Conservation (phyloP, 2,329 filamentous ascomycete genomes). For the Leptographium flavum region DNA sequence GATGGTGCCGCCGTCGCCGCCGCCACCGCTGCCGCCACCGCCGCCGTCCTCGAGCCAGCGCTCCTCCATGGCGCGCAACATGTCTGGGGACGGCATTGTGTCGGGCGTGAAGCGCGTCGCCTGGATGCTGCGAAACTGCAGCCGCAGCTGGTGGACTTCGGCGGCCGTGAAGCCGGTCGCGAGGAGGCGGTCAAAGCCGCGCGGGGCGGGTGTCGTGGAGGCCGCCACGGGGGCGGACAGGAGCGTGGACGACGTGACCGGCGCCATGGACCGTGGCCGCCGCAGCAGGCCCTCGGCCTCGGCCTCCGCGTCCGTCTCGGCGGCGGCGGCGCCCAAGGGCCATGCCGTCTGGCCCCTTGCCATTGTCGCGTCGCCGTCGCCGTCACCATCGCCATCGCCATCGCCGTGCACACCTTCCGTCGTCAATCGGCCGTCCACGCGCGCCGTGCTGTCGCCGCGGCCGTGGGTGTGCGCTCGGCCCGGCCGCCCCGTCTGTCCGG, state of each 20-base stretch:
- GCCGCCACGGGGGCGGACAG: constrained; percentile 5
- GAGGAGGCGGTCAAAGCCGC: constrained; percentile 80
- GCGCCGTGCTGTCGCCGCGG: not conserved
- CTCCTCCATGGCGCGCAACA: constrained; percentile 70
- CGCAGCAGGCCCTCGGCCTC: no score
- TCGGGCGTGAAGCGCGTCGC: constrained; percentile 73
- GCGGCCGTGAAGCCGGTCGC: constrained; percentile 65
- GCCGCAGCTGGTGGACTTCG: constrained; percentile 71
- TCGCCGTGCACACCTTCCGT: not conserved
- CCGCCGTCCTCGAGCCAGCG: constrained; percentile 69
- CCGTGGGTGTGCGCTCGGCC: constrained; percentile 18
- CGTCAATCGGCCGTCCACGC: no score
- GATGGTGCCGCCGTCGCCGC: constrained; percentile 15
- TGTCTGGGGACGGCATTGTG: constrained; percentile 67
- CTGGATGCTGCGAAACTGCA: constrained; percentile 81
- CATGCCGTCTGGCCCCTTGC: no score
- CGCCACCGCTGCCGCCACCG: constrained; percentile 18
- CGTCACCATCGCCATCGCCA: not conserved
- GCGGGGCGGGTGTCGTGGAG: constrained; percentile 38
- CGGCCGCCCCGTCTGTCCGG: not conserved
- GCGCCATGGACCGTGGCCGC: no score
- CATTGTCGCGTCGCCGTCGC: not conserved
- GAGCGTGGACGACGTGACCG: no score
- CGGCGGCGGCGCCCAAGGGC: no score
- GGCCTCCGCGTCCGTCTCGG: no score